Conservation (phyloP, 495 filamentous ascomycete species). For the Hypoxylon rickii region DNA sequence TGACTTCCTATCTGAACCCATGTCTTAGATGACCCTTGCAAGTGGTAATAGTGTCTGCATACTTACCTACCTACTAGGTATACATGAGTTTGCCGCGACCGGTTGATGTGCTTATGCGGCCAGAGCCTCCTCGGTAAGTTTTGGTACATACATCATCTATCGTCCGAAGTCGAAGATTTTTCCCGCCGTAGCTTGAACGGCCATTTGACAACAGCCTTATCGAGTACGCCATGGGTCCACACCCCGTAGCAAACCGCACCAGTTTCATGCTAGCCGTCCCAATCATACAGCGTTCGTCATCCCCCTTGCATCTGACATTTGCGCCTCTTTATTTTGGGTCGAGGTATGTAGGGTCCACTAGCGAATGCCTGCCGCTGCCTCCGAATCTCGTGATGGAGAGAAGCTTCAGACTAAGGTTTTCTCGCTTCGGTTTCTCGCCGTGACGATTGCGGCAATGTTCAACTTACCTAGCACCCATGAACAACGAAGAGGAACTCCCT, state of each 20-base stretch:
- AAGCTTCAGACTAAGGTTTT: conserved; percentile 10
- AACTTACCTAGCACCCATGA: not conserved
- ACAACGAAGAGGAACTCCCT: conserved; percentile 11
- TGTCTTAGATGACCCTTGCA: conserved; percentile 37
- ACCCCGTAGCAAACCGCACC: conserved; percentile 16
- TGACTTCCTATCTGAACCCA: conserved; percentile 33
- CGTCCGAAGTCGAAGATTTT: conserved; percentile 12
- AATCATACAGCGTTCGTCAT: conserved; percentile 23
- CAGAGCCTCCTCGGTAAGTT: conserved; percentile 33
- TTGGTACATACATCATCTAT: conserved; percentile 26
- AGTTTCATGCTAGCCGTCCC: conserved; percentile 18
- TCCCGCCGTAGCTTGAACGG: conserved; percentile 20
- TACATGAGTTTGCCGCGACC: conserved; percentile 34
- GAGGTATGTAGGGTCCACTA: conserved; percentile 30
- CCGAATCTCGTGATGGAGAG: conserved; percentile 21
- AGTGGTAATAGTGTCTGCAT: conserved; percentile 35
- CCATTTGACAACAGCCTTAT: conserved; percentile 32
- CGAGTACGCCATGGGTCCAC: conserved; percentile 29
- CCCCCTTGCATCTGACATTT: conserved; percentile 35
- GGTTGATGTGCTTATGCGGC: conserved; percentile 27
- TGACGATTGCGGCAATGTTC: conserved; percentile 13
- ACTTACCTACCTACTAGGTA: too few relatives aligned
- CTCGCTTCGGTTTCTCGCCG: conserved; percentile 11
- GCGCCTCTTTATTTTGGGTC: conserved; percentile 26
- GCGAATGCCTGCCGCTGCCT: conserved; percentile 21